Base-by-base conservation (phyloP, 169 alveolate genomes). In the Miamiensis avidus region DNA sequence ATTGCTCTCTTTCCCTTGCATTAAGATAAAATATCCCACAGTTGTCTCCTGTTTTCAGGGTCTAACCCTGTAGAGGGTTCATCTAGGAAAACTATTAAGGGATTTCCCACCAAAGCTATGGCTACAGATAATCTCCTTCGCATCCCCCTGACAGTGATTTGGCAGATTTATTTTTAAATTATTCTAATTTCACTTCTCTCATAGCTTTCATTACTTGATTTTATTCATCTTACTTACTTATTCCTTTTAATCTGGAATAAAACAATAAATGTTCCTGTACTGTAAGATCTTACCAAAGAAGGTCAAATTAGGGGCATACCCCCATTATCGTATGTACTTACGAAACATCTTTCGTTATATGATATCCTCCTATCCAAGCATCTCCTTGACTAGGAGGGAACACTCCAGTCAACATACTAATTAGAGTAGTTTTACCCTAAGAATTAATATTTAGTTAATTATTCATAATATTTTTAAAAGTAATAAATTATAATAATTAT, bases 21-120 rank as follows among this genome's bases (percentile, higher is more conserved):
- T 73, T 92, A 87, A 0, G 95, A 73, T 33, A 97, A 88, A 65
- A 97, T 95, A 75, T 97, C 97, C 99, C 98, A 95, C n/a, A 97
- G 90, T 86, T 94, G 89, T 82, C 99, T 94, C 86, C 97, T 94
- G 87, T 94, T 94, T 78, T 95, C 97, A 34, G 99, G 99, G 87
- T 97, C 99, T 77, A 97, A 85, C n/a, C 99, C 99, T 25, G 98
- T 97, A 29, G 98, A 92, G 0, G 99, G 99, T 84, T 97, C 99
- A 90, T 97, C 99, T 72, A 97, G 87, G 78, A 95, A 95, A 20
- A 96, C 95, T 81, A 97, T 92, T 31, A 93, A 92, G 1, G 99
- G 98, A 65, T 97, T 93, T 75, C 98, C 98, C 20, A 97, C 97
- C 34, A 97, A 87, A 31, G 97, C 87, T 11, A 97, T 92, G 27